Percentiles rank a stretch among this genome's conserved stretches.
Conservation (phyloP, 495 filamentous ascomycete genomes). For the Hamigera avellanea region DNA sequence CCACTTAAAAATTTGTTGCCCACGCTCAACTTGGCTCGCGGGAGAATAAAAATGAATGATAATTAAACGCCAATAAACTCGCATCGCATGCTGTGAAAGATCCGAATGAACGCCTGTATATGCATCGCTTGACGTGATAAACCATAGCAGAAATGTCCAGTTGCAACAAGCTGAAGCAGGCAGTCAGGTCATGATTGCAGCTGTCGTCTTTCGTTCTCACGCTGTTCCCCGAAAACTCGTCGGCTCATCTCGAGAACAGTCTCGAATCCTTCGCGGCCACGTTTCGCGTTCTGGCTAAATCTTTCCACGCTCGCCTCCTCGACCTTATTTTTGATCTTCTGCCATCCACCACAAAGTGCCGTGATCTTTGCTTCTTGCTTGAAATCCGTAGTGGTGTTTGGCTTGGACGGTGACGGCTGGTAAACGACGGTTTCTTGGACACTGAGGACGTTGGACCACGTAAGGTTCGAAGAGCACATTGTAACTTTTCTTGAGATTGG, state of each 20-base stretch:
- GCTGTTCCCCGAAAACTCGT: slow-evolving; percentile 83
- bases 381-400: slow-evolving; percentile 60
- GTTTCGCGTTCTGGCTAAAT: slow-evolving; percentile 81
- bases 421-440: slow-evolving; percentile 89
- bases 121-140: slow-evolving; percentile 24
- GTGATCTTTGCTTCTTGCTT: slow-evolving; percentile 84
- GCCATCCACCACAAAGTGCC: slow-evolving; percentile 89
- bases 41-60: slow-evolving; percentile 1
- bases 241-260: slow-evolving; percentile 87
- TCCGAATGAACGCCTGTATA: slow-evolving; percentile 17
- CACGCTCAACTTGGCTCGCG: too few species aligned
- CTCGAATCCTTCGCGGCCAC: slow-evolving; percentile 88
- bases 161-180: background rate
- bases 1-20: background rate
- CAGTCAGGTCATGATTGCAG: slow-evolving; percentile 9
- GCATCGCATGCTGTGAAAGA: slow-evolving; percentile 14
- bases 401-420: slow-evolving; percentile 41
- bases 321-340: slow-evolving; percentile 85
- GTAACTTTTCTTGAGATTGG: slow-evolving; percentile 71
- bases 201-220: slow-evolving; percentile 42
- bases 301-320: slow-evolving; percentile 82
- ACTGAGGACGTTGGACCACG: slow-evolving; percentile 73
- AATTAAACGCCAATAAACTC: slow-evolving; percentile 16
- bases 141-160: slow-evolving; percentile 3
- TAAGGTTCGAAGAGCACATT: slow-evolving; percentile 88